Percentiles rank a stretch among this genome's conserved stretches.
Evolutionary conservation across 371 early-diverging fungal genomes (phyloP).

Genomic region (Capillidium rhysosporum): DNA sequence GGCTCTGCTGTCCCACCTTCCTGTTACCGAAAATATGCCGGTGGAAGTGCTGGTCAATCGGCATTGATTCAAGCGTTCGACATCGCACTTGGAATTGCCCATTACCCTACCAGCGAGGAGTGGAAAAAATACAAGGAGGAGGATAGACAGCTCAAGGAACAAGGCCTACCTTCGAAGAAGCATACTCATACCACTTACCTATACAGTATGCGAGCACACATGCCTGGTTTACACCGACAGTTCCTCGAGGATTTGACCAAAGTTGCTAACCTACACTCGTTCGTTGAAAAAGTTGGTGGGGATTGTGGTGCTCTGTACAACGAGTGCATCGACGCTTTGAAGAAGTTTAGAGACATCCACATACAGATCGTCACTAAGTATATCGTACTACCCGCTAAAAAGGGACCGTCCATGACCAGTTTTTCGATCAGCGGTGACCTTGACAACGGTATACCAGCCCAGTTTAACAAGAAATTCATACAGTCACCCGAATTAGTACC

Average conservation of each 20-base stretch:
- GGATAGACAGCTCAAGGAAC: slow-evolving; percentile 10
- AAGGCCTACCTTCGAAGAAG: slow-evolving; percentile 6
- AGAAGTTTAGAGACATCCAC: slow-evolving; percentile 75
- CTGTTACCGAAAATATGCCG: slow-evolving; percentile 59
- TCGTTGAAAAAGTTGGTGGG: slow-evolving; percentile 13
- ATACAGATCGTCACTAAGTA: slow-evolving; percentile 81
- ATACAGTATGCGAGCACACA: slow-evolving; percentile 80
- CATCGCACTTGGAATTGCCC: slow-evolving; percentile 76
- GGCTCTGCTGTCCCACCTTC: slow-evolving; percentile 26
- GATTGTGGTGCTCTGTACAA: slow-evolving; percentile 43
- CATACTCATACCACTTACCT: slow-evolving; percentile 20
- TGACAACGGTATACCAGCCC: slow-evolving; percentile 10
- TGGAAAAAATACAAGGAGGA: slow-evolving; percentile 1
- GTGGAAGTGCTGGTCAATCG: slow-evolving; percentile 90
- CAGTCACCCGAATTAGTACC: background rate
- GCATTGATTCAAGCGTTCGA: slow-evolving; percentile 84
- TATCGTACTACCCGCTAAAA: slow-evolving; percentile 71
- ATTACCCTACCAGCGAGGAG: slow-evolving; percentile 46
- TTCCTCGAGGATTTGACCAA: slow-evolving; percentile 65
- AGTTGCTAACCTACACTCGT: slow-evolving; percentile 32
- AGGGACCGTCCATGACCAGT: slow-evolving; percentile 32
- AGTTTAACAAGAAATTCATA: slow-evolving; percentile 9
- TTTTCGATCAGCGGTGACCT: slow-evolving; percentile 14
- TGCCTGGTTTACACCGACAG: slow-evolving; percentile 70
- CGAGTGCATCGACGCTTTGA: slow-evolving; percentile 51